phyloP scores from a whole-genome alignment of 2,329 filamentous ascomycete genomes.

The Ophiosphaerella narmari region DNA sequence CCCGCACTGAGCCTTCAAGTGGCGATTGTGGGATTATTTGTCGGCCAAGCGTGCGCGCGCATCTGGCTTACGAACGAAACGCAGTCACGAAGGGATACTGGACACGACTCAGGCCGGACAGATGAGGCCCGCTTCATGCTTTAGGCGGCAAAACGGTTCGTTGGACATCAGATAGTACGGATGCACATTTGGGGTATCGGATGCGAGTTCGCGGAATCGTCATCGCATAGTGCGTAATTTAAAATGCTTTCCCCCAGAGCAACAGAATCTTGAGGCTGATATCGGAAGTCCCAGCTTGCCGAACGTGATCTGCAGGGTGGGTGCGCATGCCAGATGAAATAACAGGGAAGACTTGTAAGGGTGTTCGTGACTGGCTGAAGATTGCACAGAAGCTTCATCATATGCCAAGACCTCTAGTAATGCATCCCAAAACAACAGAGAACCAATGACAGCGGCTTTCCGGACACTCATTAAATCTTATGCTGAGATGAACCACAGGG shows the following conservation, averaged over 20 bases:
- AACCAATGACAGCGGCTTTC: background rate
- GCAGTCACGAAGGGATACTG: too few relatives aligned
- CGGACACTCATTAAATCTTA: background rate
- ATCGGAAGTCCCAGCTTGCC: conserved; percentile 4
- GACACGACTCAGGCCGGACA: too few relatives aligned
- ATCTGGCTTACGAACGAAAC: too few relatives aligned
- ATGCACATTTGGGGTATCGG: too few relatives aligned
- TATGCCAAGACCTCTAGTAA: background rate
- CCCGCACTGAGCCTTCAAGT: too few relatives aligned
- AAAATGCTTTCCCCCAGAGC: background rate
- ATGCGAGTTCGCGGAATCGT: background rate
- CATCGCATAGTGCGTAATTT: conserved; percentile 2
- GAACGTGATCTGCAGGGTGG: conserved; percentile 6
- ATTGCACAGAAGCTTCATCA: too few relatives aligned
- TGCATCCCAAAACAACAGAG: background rate
- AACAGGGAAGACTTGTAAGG: background rate
- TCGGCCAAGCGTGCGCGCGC: too few relatives aligned
- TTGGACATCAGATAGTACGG: too few relatives aligned
- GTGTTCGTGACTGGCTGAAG: background rate
- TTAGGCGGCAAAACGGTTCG: background rate
- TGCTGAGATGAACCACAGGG: conserved; percentile 1
- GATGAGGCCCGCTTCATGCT: background rate
- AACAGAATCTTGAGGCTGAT: conserved; percentile 1
- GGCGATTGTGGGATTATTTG: too few relatives aligned
- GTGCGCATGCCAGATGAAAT: conserved; percentile 1